Conservation (phyloP, 805 yeast genomes). For the Alloascoidea hylecoeti region DNA sequence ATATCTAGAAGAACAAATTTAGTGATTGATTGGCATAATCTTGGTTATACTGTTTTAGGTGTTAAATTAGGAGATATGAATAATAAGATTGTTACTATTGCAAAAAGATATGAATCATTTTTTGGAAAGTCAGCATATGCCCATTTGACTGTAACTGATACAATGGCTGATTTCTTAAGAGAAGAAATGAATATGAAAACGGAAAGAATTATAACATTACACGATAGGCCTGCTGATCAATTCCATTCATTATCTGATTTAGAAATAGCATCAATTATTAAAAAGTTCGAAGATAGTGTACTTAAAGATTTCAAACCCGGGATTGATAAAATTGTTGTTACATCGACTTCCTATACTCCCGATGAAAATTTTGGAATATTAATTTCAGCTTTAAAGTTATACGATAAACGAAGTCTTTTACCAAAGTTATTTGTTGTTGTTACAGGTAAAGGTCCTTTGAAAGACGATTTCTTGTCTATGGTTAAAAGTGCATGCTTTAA, state of each 20-base stretch:
- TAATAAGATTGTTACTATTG: constrained; percentile 49
- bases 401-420: constrained; percentile 27
- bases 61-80: constrained; percentile 33
- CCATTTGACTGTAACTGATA: constrained; percentile 69
- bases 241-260: constrained; percentile 36
- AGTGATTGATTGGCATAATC: constrained; percentile 92
- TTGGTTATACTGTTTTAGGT: constrained; percentile 73
- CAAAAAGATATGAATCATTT: constrained; percentile 46
- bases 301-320: constrained; percentile 20
- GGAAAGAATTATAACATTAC: constrained; percentile 45
- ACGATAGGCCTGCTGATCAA: constrained; percentile 72
- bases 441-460: constrained; percentile 95
- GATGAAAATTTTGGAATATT: constrained; percentile 79
- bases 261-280: constrained; percentile 18
- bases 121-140: constrained; percentile 54
- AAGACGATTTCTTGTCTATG: constrained; percentile 29
- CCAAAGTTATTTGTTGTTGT: constrained; percentile 55
- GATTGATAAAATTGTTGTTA: constrained; percentile 52
- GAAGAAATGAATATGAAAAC: constrained; percentile 36
- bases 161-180: constrained; percentile 50
- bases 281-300: constrained; percentile 17
- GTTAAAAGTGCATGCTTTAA: constrained; percentile 29
- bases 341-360: constrained; percentile 90
- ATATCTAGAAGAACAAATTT: constrained; percentile 41
- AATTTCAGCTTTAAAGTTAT: constrained; percentile 48